Conservation (phyloP, 2,329 filamentous ascomycete species). For the Grosmannia huntii region DNA sequence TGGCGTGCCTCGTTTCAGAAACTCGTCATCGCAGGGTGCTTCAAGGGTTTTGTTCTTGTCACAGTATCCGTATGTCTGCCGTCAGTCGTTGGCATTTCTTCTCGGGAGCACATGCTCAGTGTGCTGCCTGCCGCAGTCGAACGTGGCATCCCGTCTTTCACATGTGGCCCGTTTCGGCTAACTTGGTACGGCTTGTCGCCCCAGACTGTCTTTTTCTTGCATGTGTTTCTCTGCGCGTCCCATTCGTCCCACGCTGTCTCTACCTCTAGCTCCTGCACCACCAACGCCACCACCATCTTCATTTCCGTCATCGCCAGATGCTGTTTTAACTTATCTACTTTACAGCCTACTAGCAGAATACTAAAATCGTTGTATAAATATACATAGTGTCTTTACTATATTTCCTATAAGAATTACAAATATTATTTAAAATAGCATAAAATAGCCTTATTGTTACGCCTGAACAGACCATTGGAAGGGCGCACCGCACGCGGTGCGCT, state of each 20-base stretch:
- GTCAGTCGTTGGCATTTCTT: too few species aligned
- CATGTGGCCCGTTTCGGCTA: constrained; percentile 16
- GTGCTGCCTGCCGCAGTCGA: constrained; percentile 10
- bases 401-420: too few species aligned
- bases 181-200: constrained; percentile 20
- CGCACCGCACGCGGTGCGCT: too few species aligned
- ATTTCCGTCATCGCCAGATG: constrained; percentile 10
- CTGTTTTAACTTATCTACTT: too few species aligned
- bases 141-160: constrained; percentile 27
- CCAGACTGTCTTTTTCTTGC: constrained; percentile 15
- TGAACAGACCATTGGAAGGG: too few species aligned
- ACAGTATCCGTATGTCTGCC: too few species aligned
- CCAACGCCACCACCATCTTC: constrained; percentile 8
- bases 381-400: too few species aligned
- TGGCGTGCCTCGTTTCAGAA: background rate
- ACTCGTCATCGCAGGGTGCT: background rate
- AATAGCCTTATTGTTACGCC: too few species aligned
- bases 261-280: constrained; percentile 8
- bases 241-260: constrained; percentile 9
- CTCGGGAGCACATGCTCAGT: background rate
- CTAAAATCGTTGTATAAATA: too few species aligned
- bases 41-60: too few species aligned
- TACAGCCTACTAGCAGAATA: too few species aligned
- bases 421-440: too few species aligned
- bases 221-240: constrained; percentile 14